Conservation (phyloP, 208 protist genomes). For the Crithidia fasciculata region DNA sequence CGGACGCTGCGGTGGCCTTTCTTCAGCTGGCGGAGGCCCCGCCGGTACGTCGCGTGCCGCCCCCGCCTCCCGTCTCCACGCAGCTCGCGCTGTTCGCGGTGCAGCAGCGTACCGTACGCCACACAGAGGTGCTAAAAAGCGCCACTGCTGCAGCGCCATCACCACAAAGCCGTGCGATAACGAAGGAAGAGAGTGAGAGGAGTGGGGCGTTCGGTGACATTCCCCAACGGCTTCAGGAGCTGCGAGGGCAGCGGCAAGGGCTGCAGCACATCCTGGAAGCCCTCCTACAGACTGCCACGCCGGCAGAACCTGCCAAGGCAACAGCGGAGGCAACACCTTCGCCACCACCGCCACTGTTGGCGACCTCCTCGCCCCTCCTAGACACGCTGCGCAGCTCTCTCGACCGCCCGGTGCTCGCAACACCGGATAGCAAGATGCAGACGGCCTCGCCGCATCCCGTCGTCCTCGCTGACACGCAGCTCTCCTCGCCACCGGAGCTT, state of each 20-base stretch:
- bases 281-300: neutral
- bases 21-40: constrained; percentile 17
- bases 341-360: neutral
- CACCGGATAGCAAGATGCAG: neutral
- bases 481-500: constrained; percentile 5
- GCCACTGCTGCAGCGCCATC: neutral
- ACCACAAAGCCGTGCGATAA: neutral
- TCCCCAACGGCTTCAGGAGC: neutral
- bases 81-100: constrained; percentile 39
- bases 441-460: neutral
- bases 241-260: neutral
- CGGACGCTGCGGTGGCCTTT: constrained; percentile 4
- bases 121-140: neutral
- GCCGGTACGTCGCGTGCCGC: constrained; percentile 22
- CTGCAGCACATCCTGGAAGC: constrained; percentile 1
- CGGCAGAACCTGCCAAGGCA: neutral
- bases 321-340: neutral
- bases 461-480: neutral
- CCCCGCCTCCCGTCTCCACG: constrained; percentile 37
- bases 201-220: neutral
- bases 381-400: neutral
- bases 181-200: neutral
- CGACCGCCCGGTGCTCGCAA: neutral
- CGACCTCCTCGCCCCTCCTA: neutral
- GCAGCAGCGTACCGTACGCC: constrained; percentile 7